Evolutionary conservation across 1,139 yeast genomes (phyloP), one percentile per base, ranked within the genome.

Genomic region (Blastobotrys illinoisensis): DNA sequence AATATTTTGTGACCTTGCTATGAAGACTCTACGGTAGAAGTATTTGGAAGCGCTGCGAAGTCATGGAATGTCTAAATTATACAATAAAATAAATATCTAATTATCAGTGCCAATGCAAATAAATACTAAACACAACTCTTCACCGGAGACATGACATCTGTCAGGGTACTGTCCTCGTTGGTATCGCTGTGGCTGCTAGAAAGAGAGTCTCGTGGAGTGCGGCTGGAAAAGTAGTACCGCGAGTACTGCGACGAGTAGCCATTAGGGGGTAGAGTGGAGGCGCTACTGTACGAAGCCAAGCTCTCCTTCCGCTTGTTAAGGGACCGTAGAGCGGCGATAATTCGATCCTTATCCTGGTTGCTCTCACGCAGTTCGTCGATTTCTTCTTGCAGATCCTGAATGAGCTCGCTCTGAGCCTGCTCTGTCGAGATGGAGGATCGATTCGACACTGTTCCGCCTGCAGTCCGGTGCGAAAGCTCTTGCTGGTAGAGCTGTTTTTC

Each of bases 371-470:
- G 73, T 54, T 83, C 88, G 50, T 74, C 67, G 9, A 89, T 81
- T 66, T 88, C 95, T 52, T 83, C 90, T 58, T 80, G 85, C 61
- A 86, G 85, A 46, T 84, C 90, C 56, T 76, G 76, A 56, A 85
- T 61, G 20, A 54, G 43, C 23, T 72, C 58, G 28, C 65, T 67
- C 40, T 60, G 61, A 46, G 53, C 58, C 50, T 60, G 64, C 6
- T 20, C 50, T 50, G 47, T 54, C 47, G 51, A 52, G 36, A 46
- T 20, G 19, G 52, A 32, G 9, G 44, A 26, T 6, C 49, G 45
- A n/a, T 46, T 54, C 46, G 54, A 54, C 36, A 48, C 13, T 14
- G 45, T 44, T 24, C 23, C 47, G 16, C 19, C 43, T 45, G 40
- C 47, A 2, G 56, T 49, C 20, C 56, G 54, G 20, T 54, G 54